These are phyloP conservation scores for Nephelium lappaceum DNA, from an alignment of 345 rosid species.

Conservation along the genomic window DNA sequence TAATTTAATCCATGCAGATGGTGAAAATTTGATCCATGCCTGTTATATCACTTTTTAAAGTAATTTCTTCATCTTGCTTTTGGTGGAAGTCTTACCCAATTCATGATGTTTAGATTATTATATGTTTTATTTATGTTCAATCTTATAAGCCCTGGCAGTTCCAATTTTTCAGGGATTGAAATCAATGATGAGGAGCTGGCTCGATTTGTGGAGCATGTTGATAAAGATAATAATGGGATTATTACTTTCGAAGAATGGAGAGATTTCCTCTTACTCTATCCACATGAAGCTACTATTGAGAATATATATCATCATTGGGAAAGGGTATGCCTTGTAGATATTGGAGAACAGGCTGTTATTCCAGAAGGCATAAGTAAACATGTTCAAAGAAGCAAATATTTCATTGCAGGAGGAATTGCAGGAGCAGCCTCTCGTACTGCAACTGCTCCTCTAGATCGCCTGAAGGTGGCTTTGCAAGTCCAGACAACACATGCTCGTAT, in stretches of 20 bases:
- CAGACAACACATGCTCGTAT: conserved; percentile 60
- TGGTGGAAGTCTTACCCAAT: conserved; percentile 8
- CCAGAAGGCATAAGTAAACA: conserved; percentile 91
- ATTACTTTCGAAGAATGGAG: conserved; percentile 99
- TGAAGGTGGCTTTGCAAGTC: conserved; percentile 90
- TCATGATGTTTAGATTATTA: not conserved
- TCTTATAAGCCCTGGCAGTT: conserved; percentile 49
- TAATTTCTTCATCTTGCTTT: conserved; percentile 13
- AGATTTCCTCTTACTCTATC: conserved; percentile 90
- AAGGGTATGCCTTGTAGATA: conserved; percentile 90
- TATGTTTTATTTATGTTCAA: conserved; percentile 20
- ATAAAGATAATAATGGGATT: conserved; percentile 92
- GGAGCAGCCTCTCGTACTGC: conserved; percentile 95
- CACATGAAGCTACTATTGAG: conserved; percentile 93
- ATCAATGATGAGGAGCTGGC: conserved; percentile 89
- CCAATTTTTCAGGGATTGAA: conserved; percentile 70
- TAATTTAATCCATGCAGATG: not conserved
- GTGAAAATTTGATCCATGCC: not conserved
- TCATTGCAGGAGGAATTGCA: conserved; percentile 93
- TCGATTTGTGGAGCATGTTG: conserved; percentile 92
- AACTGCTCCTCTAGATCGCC: conserved; percentile 93
- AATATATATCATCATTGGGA: conserved; percentile 95
- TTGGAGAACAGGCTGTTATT: conserved; percentile 92
- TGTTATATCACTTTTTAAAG: not conserved
- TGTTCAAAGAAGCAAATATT: conserved; percentile 72